Base-by-base conservation (phyloP, 2,329 filamentous ascomycete species). In the Penicillium paneum region DNA sequence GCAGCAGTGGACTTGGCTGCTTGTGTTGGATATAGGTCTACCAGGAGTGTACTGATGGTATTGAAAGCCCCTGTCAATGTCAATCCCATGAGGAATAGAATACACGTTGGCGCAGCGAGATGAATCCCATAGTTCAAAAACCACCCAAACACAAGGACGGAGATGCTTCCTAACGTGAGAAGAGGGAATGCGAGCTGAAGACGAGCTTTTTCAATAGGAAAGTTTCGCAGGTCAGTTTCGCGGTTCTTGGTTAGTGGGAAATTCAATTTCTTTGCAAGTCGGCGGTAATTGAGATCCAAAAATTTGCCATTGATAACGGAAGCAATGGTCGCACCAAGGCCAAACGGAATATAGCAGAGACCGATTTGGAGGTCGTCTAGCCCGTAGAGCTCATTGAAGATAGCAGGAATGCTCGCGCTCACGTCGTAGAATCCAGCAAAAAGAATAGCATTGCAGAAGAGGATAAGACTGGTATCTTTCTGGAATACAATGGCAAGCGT, bases 41-140 rank as follows among this genome's bases (percentile, higher is more conserved):
- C 68, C 36, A 80, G 67, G 29, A 83, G 63, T 0, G 79, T 78
- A 48, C 75, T 78, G 8, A 77, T 66, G 3, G 72, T 71, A 48
- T 79, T 76, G 48, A 74, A 78, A 0, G 71, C 69, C 0, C 72
- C 72, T 6, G 72, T 74, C 17, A 78, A 61, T 11, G 68, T 66
- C 45, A 74, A 71, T 1, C 72, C 74, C 40, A 71, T 68, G 38
- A 75, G 59, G 47, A 77, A 76, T 0, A 75, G 61, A n/a, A 77
- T 61, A 13, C 71, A 66, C 0, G 74, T 68, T 1, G 73, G 72
- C 2, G 66, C 71, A 3, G 70, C 71, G 5, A 75, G 58, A 44
- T 69, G 65, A 1, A 71, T 57, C 0, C 59, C 49, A 21, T 57
- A 66, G 24, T 76, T 54, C 32, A 79, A 58, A 34, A 71, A 67